Conservation (phyloP, 306 rosid genomes). For the Casuarina cunninghamiana region DNA sequence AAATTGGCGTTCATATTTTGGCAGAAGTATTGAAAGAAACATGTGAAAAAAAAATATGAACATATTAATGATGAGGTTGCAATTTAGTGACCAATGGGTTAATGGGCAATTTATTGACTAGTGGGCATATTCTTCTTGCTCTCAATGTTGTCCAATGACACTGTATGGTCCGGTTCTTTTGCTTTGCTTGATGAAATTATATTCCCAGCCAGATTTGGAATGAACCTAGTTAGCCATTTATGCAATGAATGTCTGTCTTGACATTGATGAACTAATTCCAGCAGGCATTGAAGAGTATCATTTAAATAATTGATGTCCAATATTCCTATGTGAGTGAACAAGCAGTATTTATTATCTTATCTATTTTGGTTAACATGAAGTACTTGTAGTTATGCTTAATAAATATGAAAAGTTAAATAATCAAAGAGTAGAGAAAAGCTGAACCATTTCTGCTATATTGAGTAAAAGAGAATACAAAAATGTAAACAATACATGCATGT, state of each 20-base stretch:
- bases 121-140: not conserved
- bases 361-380: not conserved
- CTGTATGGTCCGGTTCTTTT: not conserved
- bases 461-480: too few species aligned
- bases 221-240: conserved; percentile 69
- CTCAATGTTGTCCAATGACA: too few species aligned
- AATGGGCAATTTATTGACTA: not conserved
- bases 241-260: conserved; percentile 50
- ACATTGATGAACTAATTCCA: conserved; percentile 91
- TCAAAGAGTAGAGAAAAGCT: too few species aligned
- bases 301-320: conserved; percentile 78
- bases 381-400: conserved; percentile 4
- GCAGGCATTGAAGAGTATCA: conserved; percentile 77
- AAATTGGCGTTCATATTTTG: not conserved
- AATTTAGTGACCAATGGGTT: not conserved
- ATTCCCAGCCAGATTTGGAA: conserved; percentile 91
- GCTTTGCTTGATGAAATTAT: conserved; percentile 11
- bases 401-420: too few species aligned
- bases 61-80: not conserved
- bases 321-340: conserved; percentile 78
- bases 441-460: too few species aligned
- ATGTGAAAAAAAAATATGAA: not conserved
- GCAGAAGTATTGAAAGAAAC: not conserved
- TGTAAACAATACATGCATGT: too few species aligned
- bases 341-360: conserved; percentile 17